phyloP scores from a whole-genome alignment of 1,284 basidiomycete genomes.

The Tremellales sp. region DNA sequence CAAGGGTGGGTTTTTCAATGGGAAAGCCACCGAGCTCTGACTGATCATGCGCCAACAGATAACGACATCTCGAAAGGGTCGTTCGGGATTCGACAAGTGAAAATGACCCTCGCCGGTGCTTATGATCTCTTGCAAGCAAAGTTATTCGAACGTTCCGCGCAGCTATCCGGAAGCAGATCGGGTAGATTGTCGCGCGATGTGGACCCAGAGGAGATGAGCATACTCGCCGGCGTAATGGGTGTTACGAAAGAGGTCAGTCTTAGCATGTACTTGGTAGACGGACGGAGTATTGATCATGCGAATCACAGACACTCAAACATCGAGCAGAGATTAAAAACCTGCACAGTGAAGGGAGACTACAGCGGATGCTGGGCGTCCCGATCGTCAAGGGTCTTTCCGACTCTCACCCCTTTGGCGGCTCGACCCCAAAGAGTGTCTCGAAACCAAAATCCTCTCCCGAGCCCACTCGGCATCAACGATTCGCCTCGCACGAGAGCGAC shows the following conservation, averaged over 20 bases:
- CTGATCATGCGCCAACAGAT: conserved; percentile 51
- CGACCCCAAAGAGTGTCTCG: neutral
- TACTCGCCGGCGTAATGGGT: conserved; percentile 74
- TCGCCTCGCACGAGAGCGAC: conserved; percentile 2
- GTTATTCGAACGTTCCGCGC: conserved; percentile 29
- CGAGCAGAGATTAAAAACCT: conserved; percentile 21
- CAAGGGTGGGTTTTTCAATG: conserved; percentile 58
- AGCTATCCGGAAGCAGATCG: conserved; percentile 19
- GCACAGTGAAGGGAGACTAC: conserved; percentile 46
- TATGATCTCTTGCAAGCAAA: conserved; percentile 70
- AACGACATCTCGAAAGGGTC: conserved; percentile 93
- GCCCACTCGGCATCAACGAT: neutral
- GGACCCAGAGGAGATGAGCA: conserved; percentile 66
- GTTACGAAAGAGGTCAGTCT: conserved; percentile 71
- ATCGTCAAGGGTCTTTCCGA: conserved; percentile 14
- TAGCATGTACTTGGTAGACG: neutral
- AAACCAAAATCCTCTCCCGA: neutral
- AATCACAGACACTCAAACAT: conserved; percentile 26
- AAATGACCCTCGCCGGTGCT: conserved; percentile 79
- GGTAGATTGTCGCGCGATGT: conserved; percentile 24
- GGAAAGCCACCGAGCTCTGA: neutral
- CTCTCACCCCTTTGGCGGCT: conserved; percentile 10
- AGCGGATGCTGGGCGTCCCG: conserved; percentile 31
- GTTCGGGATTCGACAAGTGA: conserved; percentile 76
- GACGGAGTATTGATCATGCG: neutral